A percentile compares a stretch with the other conserved stretches of the same genome.
phyloP scores from a whole-genome alignment of 2,329 filamentous ascomycete genomes.

The Scolecobasidium constrictum region DNA sequence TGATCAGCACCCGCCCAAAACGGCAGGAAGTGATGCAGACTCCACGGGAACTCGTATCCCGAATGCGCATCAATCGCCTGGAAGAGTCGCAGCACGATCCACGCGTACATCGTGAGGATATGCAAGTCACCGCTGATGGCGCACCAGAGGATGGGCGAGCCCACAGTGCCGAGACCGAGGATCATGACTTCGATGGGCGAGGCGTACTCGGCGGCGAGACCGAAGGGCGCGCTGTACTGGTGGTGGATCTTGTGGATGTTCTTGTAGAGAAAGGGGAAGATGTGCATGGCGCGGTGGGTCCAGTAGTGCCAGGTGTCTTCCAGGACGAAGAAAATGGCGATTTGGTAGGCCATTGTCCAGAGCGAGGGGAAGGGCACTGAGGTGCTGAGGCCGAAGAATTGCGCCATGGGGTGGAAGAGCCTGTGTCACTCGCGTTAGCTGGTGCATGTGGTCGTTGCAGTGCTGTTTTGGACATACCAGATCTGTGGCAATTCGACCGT shows the following conservation, averaged over 20 bases:
- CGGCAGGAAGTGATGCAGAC: slow-evolving; percentile 84
- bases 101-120: slow-evolving; percentile 94
- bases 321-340: slow-evolving; percentile 85
- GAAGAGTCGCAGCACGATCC: slow-evolving; percentile 88
- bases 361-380: slow-evolving; percentile 78
- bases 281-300: slow-evolving; percentile 86
- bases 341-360: slow-evolving; percentile 82
- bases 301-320: slow-evolving; percentile 99
- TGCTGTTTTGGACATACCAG: slow-evolving; percentile 45
- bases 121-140: slow-evolving; percentile 77
- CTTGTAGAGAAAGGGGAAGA: slow-evolving; percentile 80
- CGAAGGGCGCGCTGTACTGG: slow-evolving; percentile 95
- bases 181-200: slow-evolving; percentile 96
- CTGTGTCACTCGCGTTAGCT: slow-evolving; percentile 20
- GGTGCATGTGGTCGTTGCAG: neutral
- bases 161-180: slow-evolving; percentile 77
- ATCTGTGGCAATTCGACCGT: slow-evolving; percentile 98
- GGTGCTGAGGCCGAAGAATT: slow-evolving; percentile 81
- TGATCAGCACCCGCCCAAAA: slow-evolving; percentile 98
- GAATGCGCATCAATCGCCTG: slow-evolving; percentile 97
- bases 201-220: slow-evolving; percentile 91
- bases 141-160: slow-evolving; percentile 73
- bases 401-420: slow-evolving; percentile 93
- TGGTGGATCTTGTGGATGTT: slow-evolving; percentile 98
- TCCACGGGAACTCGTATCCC: slow-evolving; percentile 98